Evolutionary conservation across 2,329 filamentous ascomycete species (phyloP).

Genomic region (Sporothrix pallida): DNA sequence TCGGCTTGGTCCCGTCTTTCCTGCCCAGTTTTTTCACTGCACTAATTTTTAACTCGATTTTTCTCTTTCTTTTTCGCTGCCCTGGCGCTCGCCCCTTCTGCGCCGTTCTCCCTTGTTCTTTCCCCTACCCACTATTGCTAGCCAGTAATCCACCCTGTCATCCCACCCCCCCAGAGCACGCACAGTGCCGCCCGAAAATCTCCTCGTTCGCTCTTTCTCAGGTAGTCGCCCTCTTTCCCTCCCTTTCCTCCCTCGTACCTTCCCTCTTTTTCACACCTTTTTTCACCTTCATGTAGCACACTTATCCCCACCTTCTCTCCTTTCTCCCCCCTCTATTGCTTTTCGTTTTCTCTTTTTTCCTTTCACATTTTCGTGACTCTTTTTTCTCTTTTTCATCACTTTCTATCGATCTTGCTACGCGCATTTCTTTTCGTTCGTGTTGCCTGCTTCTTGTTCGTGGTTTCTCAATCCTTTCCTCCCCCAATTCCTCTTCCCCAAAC

Average conservation of each 20-base stretch:
- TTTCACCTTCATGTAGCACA: conserved; percentile 9
- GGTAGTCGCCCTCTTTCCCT: neutral
- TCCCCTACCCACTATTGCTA: neutral
- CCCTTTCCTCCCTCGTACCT: conserved; percentile 3
- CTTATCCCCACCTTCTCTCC: conserved; percentile 14
- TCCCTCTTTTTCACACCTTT: conserved; percentile 24
- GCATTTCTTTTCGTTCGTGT: conserved; percentile 31
- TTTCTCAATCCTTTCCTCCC: conserved; percentile 25
- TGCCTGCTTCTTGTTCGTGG: conserved; percentile 31
- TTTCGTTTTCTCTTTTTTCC: conserved; percentile 31
- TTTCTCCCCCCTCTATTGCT: conserved; percentile 29
- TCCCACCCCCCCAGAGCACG: neutral
- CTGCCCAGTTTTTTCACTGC: conserved; percentile 27
- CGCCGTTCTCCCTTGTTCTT: conserved; percentile 27
- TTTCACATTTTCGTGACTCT: conserved; percentile 24
- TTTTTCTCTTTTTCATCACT: conserved; percentile 9
- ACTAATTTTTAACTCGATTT: conserved; percentile 18
- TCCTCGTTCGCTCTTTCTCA: conserved; percentile 11
- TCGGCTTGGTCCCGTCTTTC: neutral
- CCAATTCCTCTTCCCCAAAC: neutral
- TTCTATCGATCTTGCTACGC: conserved; percentile 24
- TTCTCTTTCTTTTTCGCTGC: neutral
- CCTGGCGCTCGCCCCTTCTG: neutral
- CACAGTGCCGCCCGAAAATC: conserved; percentile 4
- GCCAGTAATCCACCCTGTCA: conserved; percentile 11